phyloP scores from a whole-genome alignment of 2,329 filamentous ascomycete genomes.

The Ilyonectria sp. region DNA sequence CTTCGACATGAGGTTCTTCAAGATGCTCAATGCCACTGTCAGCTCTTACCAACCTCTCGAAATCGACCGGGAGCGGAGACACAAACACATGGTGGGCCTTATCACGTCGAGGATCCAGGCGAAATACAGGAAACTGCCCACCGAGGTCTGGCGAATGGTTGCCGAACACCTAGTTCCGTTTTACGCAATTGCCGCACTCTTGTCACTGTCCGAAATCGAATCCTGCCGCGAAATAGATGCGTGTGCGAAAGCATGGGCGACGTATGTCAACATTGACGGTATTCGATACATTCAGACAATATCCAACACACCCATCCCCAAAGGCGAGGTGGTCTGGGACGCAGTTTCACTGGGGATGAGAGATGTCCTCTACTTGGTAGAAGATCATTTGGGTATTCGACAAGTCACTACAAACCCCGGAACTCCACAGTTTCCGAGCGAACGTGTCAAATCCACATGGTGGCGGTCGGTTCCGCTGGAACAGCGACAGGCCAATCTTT shows the following conservation, averaged over 20 bases:
- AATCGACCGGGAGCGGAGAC: slow-evolving; percentile 22
- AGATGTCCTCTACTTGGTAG: slow-evolving; percentile 25
- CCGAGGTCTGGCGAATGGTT: slow-evolving; percentile 24
- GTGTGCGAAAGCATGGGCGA: slow-evolving; percentile 31
- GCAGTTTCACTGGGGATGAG: no score
- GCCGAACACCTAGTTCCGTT: slow-evolving; percentile 19
- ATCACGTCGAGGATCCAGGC: background rate
- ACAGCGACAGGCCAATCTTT: slow-evolving; percentile 8
- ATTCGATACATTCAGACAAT: slow-evolving; percentile 32
- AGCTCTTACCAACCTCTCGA: slow-evolving; percentile 33
- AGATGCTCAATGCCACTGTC: slow-evolving; percentile 17
- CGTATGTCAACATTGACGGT: slow-evolving; percentile 29
- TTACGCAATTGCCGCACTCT: slow-evolving; percentile 30
- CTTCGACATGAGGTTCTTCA: slow-evolving; percentile 10
- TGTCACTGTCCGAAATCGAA: background rate
- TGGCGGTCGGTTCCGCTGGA: slow-evolving; percentile 32
- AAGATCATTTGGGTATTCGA: slow-evolving; percentile 36
- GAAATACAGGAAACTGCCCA: slow-evolving; percentile 20
- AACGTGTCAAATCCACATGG: slow-evolving; percentile 14
- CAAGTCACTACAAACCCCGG: slow-evolving; percentile 14
- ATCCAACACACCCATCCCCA: slow-evolving; percentile 16
- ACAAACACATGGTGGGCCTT: slow-evolving; percentile 20
- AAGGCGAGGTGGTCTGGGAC: no score
- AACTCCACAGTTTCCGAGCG: background rate
- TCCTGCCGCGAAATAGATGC: slow-evolving; percentile 16